Evolutionary conservation across 2,329 filamentous ascomycete species (phyloP).

Genomic region (Raffaelea albimanens): DNA sequence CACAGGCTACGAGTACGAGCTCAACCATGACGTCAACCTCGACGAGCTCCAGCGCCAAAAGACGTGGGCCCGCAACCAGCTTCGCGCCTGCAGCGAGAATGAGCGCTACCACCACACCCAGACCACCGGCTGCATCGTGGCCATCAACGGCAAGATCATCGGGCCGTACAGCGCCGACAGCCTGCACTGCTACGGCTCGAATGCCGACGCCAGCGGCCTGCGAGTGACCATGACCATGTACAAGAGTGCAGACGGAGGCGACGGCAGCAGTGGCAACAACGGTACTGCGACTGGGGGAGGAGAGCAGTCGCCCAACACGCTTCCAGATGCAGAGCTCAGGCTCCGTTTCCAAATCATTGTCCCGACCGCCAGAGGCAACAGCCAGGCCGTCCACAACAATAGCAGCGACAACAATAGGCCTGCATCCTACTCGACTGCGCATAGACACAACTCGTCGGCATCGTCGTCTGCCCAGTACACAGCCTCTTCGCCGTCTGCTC

Average conservation of each 20-base stretch:
- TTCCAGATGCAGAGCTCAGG: too few relatives aligned
- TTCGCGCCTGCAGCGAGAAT: conserved; percentile 14
- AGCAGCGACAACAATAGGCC: not conserved
- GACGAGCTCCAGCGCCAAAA: conserved; percentile 10
- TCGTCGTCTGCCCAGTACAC: too few relatives aligned
- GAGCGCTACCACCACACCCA: conserved; percentile 12
- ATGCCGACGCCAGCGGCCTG: conserved; percentile 10
- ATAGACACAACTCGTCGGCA: too few relatives aligned
- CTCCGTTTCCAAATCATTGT: too few relatives aligned
- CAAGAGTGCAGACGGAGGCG: not conserved
- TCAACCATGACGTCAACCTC: conserved; percentile 11
- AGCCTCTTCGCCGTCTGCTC: too few relatives aligned
- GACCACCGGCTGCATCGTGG: conserved; percentile 13
- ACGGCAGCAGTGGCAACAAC: not conserved
- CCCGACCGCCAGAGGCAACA: not conserved
- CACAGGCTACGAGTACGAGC: conserved; percentile 15
- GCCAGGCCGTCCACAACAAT: not conserved
- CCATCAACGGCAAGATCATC: conserved; percentile 12
- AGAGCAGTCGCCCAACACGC: too few relatives aligned
- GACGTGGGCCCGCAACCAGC: conserved; percentile 11
- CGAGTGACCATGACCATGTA: conserved; percentile 14
- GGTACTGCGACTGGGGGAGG: too few relatives aligned
- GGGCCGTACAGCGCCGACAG: conserved; percentile 10
- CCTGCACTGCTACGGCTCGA: conserved; percentile 11
- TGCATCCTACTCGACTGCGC: too few relatives aligned